These are phyloP conservation scores for Turritis glabra DNA, from an alignment of 345 rosid genomes.

Conservation along the genomic window DNA sequence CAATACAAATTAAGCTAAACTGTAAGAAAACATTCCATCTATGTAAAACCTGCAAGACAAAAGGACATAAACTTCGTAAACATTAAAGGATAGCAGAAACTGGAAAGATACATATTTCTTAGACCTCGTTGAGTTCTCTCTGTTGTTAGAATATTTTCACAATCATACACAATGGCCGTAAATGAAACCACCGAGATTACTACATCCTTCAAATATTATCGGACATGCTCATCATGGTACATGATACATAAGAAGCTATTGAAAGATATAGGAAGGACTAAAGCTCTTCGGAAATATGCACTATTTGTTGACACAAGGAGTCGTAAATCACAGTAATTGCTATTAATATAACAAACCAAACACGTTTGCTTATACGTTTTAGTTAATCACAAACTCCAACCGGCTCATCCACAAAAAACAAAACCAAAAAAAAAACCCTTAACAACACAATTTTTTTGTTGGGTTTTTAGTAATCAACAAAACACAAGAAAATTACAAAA, in stretches of 20 bases:
- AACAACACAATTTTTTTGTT: slow-evolving; percentile 1
- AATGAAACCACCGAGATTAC: background rate
- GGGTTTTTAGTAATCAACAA: slow-evolving; percentile 11
- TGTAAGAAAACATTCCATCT: background rate
- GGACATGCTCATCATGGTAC: background rate
- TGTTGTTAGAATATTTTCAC: background rate
- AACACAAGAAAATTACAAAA: background rate
- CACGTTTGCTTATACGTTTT: background rate
- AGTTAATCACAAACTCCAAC: background rate
- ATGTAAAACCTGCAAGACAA: background rate
- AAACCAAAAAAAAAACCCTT: background rate
- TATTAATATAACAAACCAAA: no score
- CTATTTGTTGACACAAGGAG: no score
- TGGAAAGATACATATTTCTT: no score
- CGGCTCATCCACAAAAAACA: background rate
- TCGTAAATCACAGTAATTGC: no score
- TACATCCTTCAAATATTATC: background rate
- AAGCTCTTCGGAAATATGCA: no score
- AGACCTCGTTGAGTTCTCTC: background rate
- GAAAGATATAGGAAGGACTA: background rate
- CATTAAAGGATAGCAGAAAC: background rate
- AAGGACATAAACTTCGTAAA: background rate
- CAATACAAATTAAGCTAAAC: background rate
- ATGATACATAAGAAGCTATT: background rate
- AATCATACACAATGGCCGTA: background rate